Conservation (phyloP, 2,329 filamentous ascomycete genomes). For the Aureobasidium sp. region DNA sequence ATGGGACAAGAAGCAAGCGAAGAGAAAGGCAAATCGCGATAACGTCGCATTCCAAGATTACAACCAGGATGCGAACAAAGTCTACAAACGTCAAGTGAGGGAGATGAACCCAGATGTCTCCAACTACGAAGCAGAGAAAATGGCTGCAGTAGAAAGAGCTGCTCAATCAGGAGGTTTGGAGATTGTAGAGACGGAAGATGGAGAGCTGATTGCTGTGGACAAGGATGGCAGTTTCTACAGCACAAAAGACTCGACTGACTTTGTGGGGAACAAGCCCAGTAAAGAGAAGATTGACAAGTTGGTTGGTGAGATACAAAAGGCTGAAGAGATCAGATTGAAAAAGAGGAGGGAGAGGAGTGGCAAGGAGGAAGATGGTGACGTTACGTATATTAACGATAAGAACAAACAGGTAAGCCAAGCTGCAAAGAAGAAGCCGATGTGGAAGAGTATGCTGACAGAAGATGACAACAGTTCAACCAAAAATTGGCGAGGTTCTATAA, state of each 20-base stretch:
- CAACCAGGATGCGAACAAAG: constrained; percentile 75
- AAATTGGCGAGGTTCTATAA: constrained; percentile 95
- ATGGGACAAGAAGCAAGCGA: constrained; percentile 86
- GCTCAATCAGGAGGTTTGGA: constrained; percentile 78
- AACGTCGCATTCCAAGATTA: constrained; percentile 89
- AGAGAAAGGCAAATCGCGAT: constrained; percentile 72
- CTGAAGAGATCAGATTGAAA: constrained; percentile 78
- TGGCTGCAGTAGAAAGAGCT: constrained; percentile 73
- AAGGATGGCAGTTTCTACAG: constrained; percentile 86
- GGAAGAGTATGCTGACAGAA: neutral
- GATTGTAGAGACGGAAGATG: constrained; percentile 90
- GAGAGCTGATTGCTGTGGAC: constrained; percentile 90
- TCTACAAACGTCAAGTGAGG: constrained; percentile 85
- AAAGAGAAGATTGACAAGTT: constrained; percentile 81
- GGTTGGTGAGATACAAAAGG: constrained; percentile 77
- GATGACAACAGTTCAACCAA: constrained; percentile 74
- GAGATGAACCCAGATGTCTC: constrained; percentile 71
- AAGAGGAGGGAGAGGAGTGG: constrained; percentile 70
- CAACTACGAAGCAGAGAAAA: constrained; percentile 79
- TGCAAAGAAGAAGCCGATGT: neutral
- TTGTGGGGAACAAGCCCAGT: constrained; percentile 77
- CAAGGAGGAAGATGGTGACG: constrained; percentile 78
- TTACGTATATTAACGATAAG: constrained; percentile 99
- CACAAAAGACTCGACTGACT: constrained; percentile 72
- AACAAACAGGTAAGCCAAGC: constrained; percentile 55